Evolutionary conservation across 2,329 filamentous ascomycete species (phyloP), one percentile per base, ranked within the genome.

Genomic region (Knufia petricola): DNA sequence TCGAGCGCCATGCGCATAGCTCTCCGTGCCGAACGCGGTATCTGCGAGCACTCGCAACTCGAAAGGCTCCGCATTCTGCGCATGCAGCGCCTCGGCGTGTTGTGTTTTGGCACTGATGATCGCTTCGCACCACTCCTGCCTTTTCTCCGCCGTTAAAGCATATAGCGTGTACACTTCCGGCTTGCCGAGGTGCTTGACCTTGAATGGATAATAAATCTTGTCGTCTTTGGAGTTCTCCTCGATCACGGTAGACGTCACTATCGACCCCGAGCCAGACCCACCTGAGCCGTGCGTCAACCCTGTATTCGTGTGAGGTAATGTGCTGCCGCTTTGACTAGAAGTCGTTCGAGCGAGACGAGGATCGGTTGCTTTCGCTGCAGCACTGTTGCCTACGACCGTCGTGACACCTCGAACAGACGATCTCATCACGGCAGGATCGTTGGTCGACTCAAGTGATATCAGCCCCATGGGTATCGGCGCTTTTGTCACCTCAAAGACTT

Each of bases 401-500:
- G 82, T 79, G 37, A 85, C 82, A 63, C 87, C 89, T 58, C 69
- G 69, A 8, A 84, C 75, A 1, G 78, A 74, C 1, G 78, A 82
- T 64, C 92, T 94, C 49, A 89, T 78, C 4, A 96, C 85, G 0
- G 92, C 82, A 55, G 95, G 87, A 56, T 98, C 94, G 56, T 90
- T 87, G 57, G 86, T 83, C 63, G 86, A 95, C 66, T 98, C 94
- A 0, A 98, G 73, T 43, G 94, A 86, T 21, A 98, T 73, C 2
- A 98, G 74, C 58, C 94, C 89, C 90, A 98, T 98, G 0, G 92
- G 92, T 54, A 98, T 95, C 4, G 85, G 87, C 66, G 94, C 76
- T 65, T 94, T 89, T 1, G 89, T 95, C 26, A 98, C 90, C 64
- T 98, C 92, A 58, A 92, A 98, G 47, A 83, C 76, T n/a, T 77